Evolutionary conservation across 2,329 filamentous ascomycete species (phyloP), one percentile per base, ranked within the genome.

Genomic region (Alternaria triticina): DNA sequence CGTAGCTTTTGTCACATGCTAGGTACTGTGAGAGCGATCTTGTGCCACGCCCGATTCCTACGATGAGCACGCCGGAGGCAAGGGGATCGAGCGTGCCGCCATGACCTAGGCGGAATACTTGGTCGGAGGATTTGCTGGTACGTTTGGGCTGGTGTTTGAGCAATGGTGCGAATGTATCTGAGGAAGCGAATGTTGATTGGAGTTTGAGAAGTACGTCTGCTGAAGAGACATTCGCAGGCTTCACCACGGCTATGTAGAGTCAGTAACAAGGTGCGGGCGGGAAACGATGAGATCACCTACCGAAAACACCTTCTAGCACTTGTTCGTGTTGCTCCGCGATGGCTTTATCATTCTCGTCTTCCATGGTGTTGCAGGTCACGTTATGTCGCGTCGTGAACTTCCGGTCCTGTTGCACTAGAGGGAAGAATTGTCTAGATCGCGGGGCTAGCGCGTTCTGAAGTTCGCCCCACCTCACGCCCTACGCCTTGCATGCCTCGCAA

Each of bases 1-100:
- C 73, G 46, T 77, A 77, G 1, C 70, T 73, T 49, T 77, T 77
- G 8, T 47, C 73, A 55, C 74, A 73, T 11, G 66, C 65, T 8
- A 77, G 66, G 54, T 72, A 77, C 5, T 61, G 64, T 20, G 70
- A 67, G 2, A 77, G 61, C 3, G 73, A 64, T 51, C 76, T 77
- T 1, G 75, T 77, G 44, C 74, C 75, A 43, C 74, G 61, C 4
- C 74, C 74, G 15, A 77, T 72, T 10, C 73, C 75, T 9, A 77
- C 62, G 23, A 77, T 76, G 15, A 77, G 70, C 2, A 77, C 67
- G 17, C 75, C 74, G 4, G 73, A 61, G 11, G 75, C 75, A 3
- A 77, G 57, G 2, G 75, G 74, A 43, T 77, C 75, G 6, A 77
- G 62, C 0, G 75, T 77, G 6, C 75, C 75, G 33, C 74, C 75